These are phyloP conservation scores for Penicillium paradoxum DNA, from an alignment of 495 filamentous ascomycete genomes.

Conservation along the genomic window DNA sequence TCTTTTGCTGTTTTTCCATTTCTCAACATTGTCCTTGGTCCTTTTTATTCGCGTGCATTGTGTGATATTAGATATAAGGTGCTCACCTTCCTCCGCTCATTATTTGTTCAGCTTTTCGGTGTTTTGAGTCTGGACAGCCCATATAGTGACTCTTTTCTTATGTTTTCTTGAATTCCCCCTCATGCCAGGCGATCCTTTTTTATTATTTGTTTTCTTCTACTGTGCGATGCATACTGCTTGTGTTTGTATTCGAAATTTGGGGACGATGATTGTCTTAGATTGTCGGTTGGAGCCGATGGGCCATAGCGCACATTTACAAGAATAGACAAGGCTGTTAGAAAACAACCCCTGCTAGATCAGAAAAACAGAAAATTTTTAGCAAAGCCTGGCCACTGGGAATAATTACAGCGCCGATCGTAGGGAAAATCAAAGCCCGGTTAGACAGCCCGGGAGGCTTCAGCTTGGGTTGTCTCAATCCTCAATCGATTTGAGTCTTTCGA, in stretches of 20 bases:
- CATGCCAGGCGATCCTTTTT: not conserved
- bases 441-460: not conserved
- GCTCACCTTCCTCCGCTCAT: not conserved
- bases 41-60: not conserved
- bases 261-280: not conserved
- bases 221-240: not conserved
- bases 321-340: not conserved
- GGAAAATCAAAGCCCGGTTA: not conserved
- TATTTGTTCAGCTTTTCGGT: too few species aligned
- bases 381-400: not conserved
- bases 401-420: not conserved
- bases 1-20: not conserved
- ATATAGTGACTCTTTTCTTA: not conserved
- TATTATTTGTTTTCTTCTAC: too few species aligned
- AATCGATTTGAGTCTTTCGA: too few species aligned
- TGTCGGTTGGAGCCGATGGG: not conserved
- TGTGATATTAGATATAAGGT: not conserved
- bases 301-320: conserved; percentile 1
- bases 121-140: not conserved
- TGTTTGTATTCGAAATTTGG: not conserved
- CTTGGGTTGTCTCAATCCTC: too few species aligned
- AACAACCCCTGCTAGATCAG: not conserved
- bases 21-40: not conserved
- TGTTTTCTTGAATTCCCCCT: not conserved
- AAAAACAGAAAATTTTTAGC: not conserved